Base-by-base conservation (phyloP, 306 rosid genomes). In the Carpinus viminea region DNA sequence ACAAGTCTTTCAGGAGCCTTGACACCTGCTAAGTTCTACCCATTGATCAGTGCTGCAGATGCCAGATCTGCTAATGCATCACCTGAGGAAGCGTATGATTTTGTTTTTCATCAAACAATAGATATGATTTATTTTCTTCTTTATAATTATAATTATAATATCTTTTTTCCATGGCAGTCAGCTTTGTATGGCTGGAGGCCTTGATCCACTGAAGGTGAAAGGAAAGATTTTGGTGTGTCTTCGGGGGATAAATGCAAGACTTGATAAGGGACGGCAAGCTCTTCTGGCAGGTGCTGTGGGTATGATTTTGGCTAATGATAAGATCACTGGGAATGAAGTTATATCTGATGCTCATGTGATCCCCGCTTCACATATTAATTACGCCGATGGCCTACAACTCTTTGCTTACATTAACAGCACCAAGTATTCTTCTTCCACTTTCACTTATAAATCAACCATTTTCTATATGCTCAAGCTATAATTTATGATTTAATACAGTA, bases 211-310 rank as follows among this genome's bases (percentile, higher is more conserved):
- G 46, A 89, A 87, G 85, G 91, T 78, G 28, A 82, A 74, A 76
- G 98, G 93, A 20, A 93, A 89, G 76, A 87, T 93, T 31, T 5
- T 93, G 85, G 78, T 91, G 1, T 93, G 94, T 64, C 26, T 83
- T 62, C 72, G 87, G 1, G 93, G 89, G 6, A 26, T 6, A 0
- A 70, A 1, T 72, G 72, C 0, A 48, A 85, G 88, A 84, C 0
- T 5, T 4, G 72, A 56, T 0, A 88, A 89, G 80, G 92, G 93
- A 21, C 36, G 2, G 8, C 20, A 57, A 48, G 91, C 80, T 11
- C 17, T 62, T 65, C 50, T 17, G 45, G 88, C 74, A 17, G 96
- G 98, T 2, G 96, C 89, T 15, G 84, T 84, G 4, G 98, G 94
- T 62, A 85, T 93, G 93, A 79, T 93, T 72, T 78, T 93, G 77